These are phyloP conservation scores for Immersiella caudata DNA, from an alignment of 495 filamentous ascomycete species.

Conservation along the genomic window DNA sequence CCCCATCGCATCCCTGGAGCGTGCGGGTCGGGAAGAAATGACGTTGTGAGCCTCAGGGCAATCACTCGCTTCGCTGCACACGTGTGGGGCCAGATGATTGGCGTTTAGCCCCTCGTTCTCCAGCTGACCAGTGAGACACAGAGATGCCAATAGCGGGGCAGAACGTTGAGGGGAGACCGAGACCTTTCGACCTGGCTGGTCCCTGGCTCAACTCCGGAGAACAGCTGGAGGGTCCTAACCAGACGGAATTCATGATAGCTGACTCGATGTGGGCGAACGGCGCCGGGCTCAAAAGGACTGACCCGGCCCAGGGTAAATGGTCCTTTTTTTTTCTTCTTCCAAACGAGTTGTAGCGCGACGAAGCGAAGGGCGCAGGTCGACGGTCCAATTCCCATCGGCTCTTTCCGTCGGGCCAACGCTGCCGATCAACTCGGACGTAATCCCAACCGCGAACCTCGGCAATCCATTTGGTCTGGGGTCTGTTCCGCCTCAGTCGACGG, in stretches of 20 bases:
- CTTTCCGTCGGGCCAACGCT: not conserved
- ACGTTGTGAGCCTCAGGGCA: constrained; percentile 8
- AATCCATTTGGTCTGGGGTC: not conserved
- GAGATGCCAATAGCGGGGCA: not conserved
- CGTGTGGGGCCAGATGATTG: constrained; percentile 4
- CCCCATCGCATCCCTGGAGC: constrained; percentile 9
- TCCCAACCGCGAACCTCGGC: constrained; percentile 14
- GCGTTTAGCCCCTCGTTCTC: not conserved
- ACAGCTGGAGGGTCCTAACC: too few species aligned
- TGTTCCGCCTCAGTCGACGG: not conserved
- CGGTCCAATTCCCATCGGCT: not conserved
- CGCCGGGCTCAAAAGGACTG: not conserved
- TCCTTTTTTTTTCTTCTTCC: not conserved
- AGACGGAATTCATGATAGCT: not conserved
- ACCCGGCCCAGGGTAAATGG: not conserved
- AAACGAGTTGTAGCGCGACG: not conserved
- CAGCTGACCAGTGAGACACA: too few species aligned
- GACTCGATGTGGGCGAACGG: not conserved
- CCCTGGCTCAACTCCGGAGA: too few species aligned
- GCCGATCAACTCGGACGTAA: constrained; percentile 3
- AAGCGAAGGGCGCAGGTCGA: not conserved
- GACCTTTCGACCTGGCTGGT: too few species aligned
- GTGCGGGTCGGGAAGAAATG: constrained; percentile 4
- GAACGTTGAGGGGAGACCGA: not conserved
- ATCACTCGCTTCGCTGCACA: not conserved